Base-by-base conservation (phyloP, 2,329 filamentous ascomycete genomes). In the Fusarium drepaniforme region DNA sequence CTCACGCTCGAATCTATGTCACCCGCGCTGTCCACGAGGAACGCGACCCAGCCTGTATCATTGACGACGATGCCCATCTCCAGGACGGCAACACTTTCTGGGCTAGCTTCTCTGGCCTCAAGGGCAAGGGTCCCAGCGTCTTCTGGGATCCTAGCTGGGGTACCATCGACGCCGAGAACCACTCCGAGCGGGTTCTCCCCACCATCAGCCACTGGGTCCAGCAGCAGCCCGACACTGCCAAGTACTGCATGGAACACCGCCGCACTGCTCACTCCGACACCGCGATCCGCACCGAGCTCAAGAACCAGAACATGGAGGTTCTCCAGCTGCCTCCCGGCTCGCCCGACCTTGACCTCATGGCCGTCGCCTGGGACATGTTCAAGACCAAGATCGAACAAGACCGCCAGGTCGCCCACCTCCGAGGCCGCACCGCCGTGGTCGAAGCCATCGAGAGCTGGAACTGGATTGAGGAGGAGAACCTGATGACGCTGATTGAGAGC, bases 281-380 rank as follows among this genome's bases (percentile, higher is more conserved):
- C 13, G 57, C 69, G 11, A 63, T 62, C 35, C 57, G 25, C 30
- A 40, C 53, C 12, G 72, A 66, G n/a, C 12, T 75, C 7, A 42
- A 33, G 49, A 44, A 18, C 12, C 37, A 65, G 23, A 40, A 15
- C 21, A 73, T 70, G 23, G 16, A 35, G 8, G 23, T 21, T 23
- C 15, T 75, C n/a, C 30, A 63, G 8, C 37, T 75, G 4, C 73
- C 73, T n/a, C 63, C 69, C 5, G 53, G 62, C 5, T 75, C 73
- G 1, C 59, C 66, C 8, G 73, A 75, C n/a, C 62, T 75, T 8
- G 75, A 75, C 42, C 72, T 70, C 8, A 58, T 75, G 25, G 35
- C 18, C 11, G 33, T 25, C 3, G 64, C 75, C 37, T 75, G 66
- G 28, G 56, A 21, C n/a, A 35, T n/a, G 16, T 38, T 73, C n/a